Conservation (phyloP, 139 green algal genomes). For the Edaphochlamys debaryana region DNA sequence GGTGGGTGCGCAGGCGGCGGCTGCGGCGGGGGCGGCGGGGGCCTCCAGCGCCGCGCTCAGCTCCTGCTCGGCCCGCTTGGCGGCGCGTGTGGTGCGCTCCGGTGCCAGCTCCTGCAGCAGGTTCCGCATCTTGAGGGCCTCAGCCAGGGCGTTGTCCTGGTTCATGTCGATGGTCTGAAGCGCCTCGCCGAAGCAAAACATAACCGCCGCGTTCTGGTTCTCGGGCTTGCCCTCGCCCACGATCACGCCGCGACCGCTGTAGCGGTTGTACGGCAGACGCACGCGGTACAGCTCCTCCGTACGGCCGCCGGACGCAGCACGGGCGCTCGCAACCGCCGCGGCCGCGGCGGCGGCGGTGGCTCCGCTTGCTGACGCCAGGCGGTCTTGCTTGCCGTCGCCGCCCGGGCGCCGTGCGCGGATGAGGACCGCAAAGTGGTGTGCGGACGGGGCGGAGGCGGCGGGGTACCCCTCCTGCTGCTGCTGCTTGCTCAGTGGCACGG, state of each 20-base stretch:
- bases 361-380: background rate
- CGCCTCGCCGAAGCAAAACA: constrained; percentile 78
- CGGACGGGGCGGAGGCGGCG: background rate
- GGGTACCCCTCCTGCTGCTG: background rate
- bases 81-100: background rate
- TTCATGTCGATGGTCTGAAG: constrained; percentile 86
- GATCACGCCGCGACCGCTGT: constrained; percentile 37
- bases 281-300: constrained; percentile 57
- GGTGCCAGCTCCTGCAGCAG: constrained; percentile 30
- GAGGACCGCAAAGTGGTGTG: constrained; percentile 20
- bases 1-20: background rate
- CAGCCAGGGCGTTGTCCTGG: constrained; percentile 82
- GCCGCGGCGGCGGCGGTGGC: background rate
- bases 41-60: background rate
- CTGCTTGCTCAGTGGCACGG: background rate
- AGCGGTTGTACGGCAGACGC: constrained; percentile 68
- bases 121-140: constrained; percentile 85
- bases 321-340: background rate
- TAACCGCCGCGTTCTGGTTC: constrained; percentile 84
- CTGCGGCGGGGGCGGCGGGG: background rate
- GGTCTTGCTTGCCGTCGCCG: background rate
- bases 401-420: constrained; percentile 7
- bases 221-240: too few species aligned
- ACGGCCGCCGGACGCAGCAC: background rate
- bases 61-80: background rate